These are phyloP conservation scores for Penicillium hordei DNA, from an alignment of 2,329 filamentous ascomycete genomes.

Conservation along the genomic window DNA sequence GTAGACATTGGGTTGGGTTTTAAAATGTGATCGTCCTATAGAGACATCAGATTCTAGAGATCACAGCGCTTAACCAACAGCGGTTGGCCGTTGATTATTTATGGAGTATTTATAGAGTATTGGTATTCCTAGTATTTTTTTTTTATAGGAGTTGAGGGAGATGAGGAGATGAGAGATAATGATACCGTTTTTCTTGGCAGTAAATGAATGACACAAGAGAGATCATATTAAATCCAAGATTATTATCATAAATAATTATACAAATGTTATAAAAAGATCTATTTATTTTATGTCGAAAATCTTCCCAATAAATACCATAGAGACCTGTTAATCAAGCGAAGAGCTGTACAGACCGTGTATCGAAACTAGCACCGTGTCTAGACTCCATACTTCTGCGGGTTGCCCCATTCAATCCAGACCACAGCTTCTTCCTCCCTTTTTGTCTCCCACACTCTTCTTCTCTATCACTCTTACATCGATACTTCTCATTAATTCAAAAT, in stretches of 20 bases:
- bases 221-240: background rate
- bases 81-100: background rate
- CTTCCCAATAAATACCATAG: background rate
- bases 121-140: background rate
- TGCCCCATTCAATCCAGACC: conserved; percentile 29
- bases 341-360: conserved; percentile 11
- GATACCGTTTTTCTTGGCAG: background rate
- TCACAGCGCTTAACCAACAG: conserved; percentile 1
- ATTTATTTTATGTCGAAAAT: background rate
- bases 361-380: conserved; percentile 17
- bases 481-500: conserved; percentile 39
- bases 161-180: background rate
- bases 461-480: conserved; percentile 3
- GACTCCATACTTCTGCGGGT: conserved; percentile 25
- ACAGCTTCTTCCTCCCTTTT: conserved; percentile 31
- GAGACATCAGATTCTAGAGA: background rate
- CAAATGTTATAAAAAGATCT: background rate
- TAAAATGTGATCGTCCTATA: background rate
- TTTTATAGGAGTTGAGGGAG: background rate
- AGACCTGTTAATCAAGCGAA: background rate
- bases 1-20: background rate
- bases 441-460: conserved; percentile 27
- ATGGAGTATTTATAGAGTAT: background rate
- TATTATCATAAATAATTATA: background rate
- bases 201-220: background rate